phyloP scores from a whole-genome alignment of 768 basidiomycete species.

The Tylopilus sp. region DNA sequence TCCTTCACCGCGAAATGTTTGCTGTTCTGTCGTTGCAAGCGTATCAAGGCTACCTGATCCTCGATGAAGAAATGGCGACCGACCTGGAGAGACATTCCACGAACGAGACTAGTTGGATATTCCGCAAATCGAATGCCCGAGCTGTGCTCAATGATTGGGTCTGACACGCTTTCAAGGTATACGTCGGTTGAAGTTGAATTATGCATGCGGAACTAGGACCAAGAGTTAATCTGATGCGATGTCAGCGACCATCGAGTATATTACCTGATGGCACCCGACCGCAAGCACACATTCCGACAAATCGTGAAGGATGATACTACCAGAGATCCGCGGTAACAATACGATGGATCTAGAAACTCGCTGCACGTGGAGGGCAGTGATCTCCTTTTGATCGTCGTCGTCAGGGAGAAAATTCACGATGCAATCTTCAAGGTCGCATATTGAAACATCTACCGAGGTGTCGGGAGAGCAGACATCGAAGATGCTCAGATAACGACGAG shows the following conservation, averaged over 20 bases:
- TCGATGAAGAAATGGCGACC: background rate
- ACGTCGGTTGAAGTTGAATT: conserved; percentile 60
- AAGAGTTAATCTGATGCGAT: background rate
- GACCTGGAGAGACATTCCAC: conserved; percentile 8
- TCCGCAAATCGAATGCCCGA: conserved; percentile 54
- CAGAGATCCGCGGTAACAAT: conserved; percentile 59
- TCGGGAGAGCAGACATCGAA: conserved; percentile 35
- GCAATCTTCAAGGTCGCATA: conserved; percentile 65
- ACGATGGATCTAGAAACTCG: conserved; percentile 59
- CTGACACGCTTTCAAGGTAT: conserved; percentile 62
- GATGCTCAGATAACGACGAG: conserved; percentile 44
- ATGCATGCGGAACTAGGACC: conserved; percentile 81
- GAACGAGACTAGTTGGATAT: conserved; percentile 47
- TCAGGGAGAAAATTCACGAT: conserved; percentile 61
- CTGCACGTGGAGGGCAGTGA: conserved; percentile 37
- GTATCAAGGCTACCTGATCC: background rate
- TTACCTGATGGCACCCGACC: conserved; percentile 79
- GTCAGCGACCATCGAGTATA: background rate
- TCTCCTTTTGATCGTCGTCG: background rate
- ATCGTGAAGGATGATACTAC: conserved; percentile 72
- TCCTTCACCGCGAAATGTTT: conserved; percentile 64
- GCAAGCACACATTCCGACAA: conserved; percentile 61
- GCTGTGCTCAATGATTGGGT: conserved; percentile 81
- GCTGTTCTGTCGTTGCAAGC: conserved; percentile 23
- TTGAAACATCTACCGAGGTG: conserved; percentile 46